Percentiles rank a stretch among this genome's conserved stretches.
Evolutionary conservation across 1,284 basidiomycete genomes (phyloP).

Genomic region (Apiotrichum montevideense): DNA sequence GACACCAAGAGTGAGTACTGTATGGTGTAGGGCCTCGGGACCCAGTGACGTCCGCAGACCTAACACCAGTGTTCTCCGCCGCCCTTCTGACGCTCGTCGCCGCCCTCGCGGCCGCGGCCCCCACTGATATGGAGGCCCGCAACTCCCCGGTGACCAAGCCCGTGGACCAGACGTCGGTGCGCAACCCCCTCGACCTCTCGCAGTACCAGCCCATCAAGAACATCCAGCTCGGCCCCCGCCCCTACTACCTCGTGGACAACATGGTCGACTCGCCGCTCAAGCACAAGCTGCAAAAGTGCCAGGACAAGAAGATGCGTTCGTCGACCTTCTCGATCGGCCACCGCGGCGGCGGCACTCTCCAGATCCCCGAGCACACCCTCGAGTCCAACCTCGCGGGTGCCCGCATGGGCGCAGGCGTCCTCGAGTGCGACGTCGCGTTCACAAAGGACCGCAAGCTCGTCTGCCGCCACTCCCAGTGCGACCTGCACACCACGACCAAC

Average conservation of each 20-base stretch:
- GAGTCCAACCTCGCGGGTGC: slow-evolving; percentile 16
- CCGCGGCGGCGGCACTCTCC: slow-evolving; percentile 20
- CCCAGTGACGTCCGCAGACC: too few species aligned
- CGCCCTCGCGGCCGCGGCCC: neutral
- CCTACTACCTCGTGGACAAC: slow-evolving; percentile 21
- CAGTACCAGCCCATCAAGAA: slow-evolving; percentile 8
- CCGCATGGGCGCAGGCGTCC: slow-evolving; percentile 20
- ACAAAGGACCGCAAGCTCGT: slow-evolving; percentile 20
- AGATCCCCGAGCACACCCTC: slow-evolving; percentile 22
- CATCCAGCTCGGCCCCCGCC: slow-evolving; percentile 18
- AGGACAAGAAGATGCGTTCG: neutral
- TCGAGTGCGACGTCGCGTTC: slow-evolving; percentile 22
- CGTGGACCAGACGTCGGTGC: neutral
- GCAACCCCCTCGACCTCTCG: slow-evolving; percentile 1
- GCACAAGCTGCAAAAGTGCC: slow-evolving; percentile 14
- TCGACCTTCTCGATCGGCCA: slow-evolving; percentile 12
- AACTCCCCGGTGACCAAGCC: too few species aligned
- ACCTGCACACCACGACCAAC: slow-evolving; percentile 22
- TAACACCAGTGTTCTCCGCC: neutral
- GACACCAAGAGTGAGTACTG: too few species aligned
- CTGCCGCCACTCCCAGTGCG: slow-evolving; percentile 21
- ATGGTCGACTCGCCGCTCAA: slow-evolving; percentile 16
- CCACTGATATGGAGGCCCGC: neutral
- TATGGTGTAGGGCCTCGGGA: too few species aligned
- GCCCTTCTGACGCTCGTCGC: neutral